Conservation (phyloP, 2,329 filamentous ascomycete species). For the Ceratocystis destructans region DNA sequence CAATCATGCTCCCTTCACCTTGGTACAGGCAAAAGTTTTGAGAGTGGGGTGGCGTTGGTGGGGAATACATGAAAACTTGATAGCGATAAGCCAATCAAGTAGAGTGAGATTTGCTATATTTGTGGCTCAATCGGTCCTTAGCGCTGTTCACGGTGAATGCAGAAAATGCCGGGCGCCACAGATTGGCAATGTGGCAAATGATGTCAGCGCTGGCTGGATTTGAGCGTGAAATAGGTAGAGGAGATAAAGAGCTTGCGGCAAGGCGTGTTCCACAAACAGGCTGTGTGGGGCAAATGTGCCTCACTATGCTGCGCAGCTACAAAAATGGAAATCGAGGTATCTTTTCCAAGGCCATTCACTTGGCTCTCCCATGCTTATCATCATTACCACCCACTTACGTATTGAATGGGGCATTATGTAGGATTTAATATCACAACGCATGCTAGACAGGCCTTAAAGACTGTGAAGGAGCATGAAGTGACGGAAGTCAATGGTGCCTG, state of each 20-base stretch:
- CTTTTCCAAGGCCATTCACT: too few species aligned
- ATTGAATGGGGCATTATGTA: too few species aligned
- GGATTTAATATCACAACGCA: too few species aligned
- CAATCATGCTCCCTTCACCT: conserved; percentile 6
- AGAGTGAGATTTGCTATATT: not conserved
- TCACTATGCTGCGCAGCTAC: too few species aligned
- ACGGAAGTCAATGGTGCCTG: too few species aligned
- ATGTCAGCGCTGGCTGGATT: not conserved
- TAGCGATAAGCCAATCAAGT: conserved; percentile 18
- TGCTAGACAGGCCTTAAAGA: too few species aligned
- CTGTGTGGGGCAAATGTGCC: not conserved
- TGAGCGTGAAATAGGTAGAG: not conserved
- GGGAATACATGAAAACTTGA: conserved; percentile 13
- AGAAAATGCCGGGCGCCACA: conserved; percentile 6
- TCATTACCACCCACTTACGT: too few species aligned
- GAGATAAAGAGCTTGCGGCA: not conserved
- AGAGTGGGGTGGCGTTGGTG: conserved; percentile 17
- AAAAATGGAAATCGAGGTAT: too few species aligned
- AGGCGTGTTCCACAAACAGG: not conserved
- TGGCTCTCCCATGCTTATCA: too few species aligned
- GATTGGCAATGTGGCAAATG: not conserved
- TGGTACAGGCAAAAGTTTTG: conserved; percentile 14
- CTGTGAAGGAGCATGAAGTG: too few species aligned
- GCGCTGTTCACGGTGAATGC: too few species aligned
- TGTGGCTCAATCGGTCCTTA: conserved; percentile 7